Evolutionary conservation across 2,329 filamentous ascomycete genomes (phyloP).

Genomic region (Scolecobasidium constrictum): DNA sequence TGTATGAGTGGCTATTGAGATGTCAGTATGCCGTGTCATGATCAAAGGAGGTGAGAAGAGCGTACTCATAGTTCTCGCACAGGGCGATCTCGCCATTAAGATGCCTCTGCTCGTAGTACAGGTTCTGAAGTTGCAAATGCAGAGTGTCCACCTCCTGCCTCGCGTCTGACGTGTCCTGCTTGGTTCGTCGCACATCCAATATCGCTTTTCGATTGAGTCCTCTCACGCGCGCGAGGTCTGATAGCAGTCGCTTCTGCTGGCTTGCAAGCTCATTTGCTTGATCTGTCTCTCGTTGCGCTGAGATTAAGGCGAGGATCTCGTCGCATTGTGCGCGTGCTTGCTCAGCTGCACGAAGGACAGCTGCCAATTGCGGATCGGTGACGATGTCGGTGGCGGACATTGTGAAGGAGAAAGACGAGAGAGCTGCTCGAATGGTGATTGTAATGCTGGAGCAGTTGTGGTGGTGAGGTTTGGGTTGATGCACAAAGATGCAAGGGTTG

Average conservation of each 20-base stretch:
- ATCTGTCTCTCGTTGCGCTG: background rate
- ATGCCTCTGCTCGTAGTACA: slow-evolving; percentile 93
- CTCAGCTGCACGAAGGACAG: slow-evolving; percentile 7
- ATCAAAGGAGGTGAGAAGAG: slow-evolving; percentile 14
- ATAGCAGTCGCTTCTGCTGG: slow-evolving; percentile 5
- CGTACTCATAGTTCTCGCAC: slow-evolving; percentile 85
- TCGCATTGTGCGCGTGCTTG: slow-evolving; percentile 9
- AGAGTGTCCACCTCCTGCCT: slow-evolving; percentile 84
- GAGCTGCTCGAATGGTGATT: background rate
- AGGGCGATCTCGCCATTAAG: slow-evolving; percentile 80
- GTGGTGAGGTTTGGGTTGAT: too few species aligned
- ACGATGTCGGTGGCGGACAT: slow-evolving; percentile 10
- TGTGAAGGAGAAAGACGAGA: slow-evolving; percentile 1
- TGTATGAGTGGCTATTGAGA: slow-evolving; percentile 67
- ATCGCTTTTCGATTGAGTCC: slow-evolving; percentile 75
- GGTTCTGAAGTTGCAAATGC: slow-evolving; percentile 85
- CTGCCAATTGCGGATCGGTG: slow-evolving; percentile 7
- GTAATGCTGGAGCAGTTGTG: background rate
- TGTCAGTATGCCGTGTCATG: slow-evolving; percentile 15
- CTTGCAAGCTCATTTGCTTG: background rate
- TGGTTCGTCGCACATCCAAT: slow-evolving; percentile 73
- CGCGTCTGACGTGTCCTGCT: slow-evolving; percentile 73
- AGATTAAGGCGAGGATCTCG: slow-evolving; percentile 8
- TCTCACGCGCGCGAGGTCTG: slow-evolving; percentile 59
- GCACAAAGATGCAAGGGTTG: too few species aligned